Evolutionary conservation across 495 filamentous ascomycete species (phyloP).

Genomic region (Glonium stellatum): DNA sequence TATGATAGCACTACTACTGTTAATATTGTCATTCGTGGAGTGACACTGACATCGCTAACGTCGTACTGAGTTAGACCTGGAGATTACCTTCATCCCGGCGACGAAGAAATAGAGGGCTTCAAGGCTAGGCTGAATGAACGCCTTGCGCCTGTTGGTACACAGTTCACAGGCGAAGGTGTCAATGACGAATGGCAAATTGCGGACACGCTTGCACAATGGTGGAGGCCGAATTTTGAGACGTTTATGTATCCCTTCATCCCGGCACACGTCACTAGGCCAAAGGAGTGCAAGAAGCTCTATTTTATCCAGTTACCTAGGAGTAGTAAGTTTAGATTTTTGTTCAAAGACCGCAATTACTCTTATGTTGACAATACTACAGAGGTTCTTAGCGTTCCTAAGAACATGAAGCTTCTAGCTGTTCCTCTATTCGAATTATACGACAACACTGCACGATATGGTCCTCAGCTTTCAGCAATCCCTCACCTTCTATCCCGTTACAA

Average conservation of each 20-base stretch:
- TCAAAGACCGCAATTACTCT: background rate
- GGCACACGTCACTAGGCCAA: conserved; percentile 88
- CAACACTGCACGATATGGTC: conserved; percentile 89
- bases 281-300: conserved; percentile 99
- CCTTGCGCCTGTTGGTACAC: conserved; percentile 79
- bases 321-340: conserved; percentile 51
- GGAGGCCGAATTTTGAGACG: conserved; percentile 96
- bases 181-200: conserved; percentile 89
- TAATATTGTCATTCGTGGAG: background rate
- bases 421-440: conserved; percentile 97
- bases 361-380: conserved; percentile 45
- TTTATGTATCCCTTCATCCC: conserved; percentile 99
- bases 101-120: conserved; percentile 89
- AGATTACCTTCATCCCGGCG: conserved; percentile 84
- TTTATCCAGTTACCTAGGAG: conserved; percentile 88
- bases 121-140: conserved; percentile 87
- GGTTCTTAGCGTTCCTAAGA: conserved; percentile 95
- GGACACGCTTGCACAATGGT: conserved; percentile 95
- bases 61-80: conserved; percentile 54
- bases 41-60: conserved; percentile 8
- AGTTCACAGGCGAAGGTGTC: conserved; percentile 79
- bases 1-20: conserved; percentile 33
- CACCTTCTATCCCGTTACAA: conserved; percentile 90
- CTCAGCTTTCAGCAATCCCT: conserved; percentile 91
- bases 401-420: conserved; percentile 97